These are phyloP conservation scores for Suillus subalutaceus DNA, from an alignment of 768 basidiomycete species.

Conservation along the genomic window DNA sequence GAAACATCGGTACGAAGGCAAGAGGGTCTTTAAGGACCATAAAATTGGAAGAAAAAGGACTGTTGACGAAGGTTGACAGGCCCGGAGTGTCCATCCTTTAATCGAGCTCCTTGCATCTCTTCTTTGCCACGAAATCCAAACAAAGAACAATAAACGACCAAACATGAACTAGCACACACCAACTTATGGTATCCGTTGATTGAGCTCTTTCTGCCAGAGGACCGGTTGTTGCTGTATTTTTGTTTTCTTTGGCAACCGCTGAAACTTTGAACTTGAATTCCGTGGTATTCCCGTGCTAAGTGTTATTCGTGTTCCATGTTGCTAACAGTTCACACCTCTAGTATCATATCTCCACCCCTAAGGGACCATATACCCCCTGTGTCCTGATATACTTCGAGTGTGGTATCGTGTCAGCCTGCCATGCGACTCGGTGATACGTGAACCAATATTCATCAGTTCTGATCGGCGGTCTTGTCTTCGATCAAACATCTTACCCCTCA, in stretches of 20 bases:
- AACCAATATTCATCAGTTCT: background rate
- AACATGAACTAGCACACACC: constrained; percentile 5
- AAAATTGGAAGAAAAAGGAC: constrained; percentile 36
- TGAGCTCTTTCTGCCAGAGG: constrained; percentile 38
- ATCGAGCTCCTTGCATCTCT: constrained; percentile 22
- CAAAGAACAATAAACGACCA: constrained; percentile 19
- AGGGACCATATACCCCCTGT: too few species aligned
- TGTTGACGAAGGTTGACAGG: constrained; percentile 60
- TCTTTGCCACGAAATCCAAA: constrained; percentile 30
- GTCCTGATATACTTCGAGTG: background rate
- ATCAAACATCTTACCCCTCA: background rate
- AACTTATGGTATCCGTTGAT: constrained; percentile 1
- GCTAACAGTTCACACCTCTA: background rate
- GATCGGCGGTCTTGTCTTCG: background rate
- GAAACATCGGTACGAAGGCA: constrained; percentile 30
- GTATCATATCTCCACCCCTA: background rate
- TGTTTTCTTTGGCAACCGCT: constrained; percentile 2
- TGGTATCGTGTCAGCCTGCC: background rate
- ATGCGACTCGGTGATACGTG: background rate
- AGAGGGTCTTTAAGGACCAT: constrained; percentile 51
- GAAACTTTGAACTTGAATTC: background rate
- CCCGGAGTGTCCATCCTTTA: constrained; percentile 27
- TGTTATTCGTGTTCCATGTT: background rate
- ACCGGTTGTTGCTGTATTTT: constrained; percentile 12
- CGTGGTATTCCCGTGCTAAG: background rate